These are phyloP conservation scores for Chalciporus sp. DNA, from an alignment of 1,284 basidiomycete species.

Conservation along the genomic window DNA sequence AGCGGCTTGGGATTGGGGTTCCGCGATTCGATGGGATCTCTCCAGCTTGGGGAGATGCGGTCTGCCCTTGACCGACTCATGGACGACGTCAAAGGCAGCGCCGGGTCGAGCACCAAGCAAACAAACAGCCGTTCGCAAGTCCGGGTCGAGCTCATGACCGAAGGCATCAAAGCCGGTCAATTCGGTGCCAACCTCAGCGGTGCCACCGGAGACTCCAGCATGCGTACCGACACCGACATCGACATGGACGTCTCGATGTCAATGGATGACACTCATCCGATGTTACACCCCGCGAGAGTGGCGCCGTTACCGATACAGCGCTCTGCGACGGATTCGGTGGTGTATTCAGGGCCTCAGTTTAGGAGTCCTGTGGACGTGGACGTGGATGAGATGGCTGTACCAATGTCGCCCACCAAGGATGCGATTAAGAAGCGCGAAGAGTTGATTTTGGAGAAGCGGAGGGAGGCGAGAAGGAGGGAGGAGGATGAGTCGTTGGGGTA, in stretches of 20 bases:
- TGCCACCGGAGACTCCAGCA: conserved; percentile 40
- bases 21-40: conserved; percentile 34
- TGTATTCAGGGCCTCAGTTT: conserved; percentile 34
- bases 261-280: conserved; percentile 21
- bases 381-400: conserved; percentile 12
- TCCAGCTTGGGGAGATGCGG: conserved; percentile 66
- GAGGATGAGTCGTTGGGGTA: conserved; percentile 46
- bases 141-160: conserved; percentile 35
- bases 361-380: conserved; percentile 26
- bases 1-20: conserved; percentile 26
- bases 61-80: conserved; percentile 78
- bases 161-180: conserved; percentile 35
- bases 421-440: conserved; percentile 68
- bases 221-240: conserved; percentile 41
- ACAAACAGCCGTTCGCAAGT: conserved; percentile 7
- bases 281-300: conserved; percentile 1
- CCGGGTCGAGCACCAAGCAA: conserved; percentile 20
- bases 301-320: conserved; percentile 42
- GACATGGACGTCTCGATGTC: conserved; percentile 30
- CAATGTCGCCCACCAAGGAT: conserved; percentile 58
- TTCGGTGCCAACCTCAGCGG: conserved; percentile 30
- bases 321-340: conserved; percentile 48
- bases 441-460: conserved; percentile 70
- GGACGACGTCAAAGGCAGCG: conserved; percentile 66
- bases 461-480: conserved; percentile 60